These are phyloP conservation scores for Pseudocercospora pini-densiflorae DNA, from an alignment of 2,329 filamentous ascomycete species.

Conservation along the genomic window DNA sequence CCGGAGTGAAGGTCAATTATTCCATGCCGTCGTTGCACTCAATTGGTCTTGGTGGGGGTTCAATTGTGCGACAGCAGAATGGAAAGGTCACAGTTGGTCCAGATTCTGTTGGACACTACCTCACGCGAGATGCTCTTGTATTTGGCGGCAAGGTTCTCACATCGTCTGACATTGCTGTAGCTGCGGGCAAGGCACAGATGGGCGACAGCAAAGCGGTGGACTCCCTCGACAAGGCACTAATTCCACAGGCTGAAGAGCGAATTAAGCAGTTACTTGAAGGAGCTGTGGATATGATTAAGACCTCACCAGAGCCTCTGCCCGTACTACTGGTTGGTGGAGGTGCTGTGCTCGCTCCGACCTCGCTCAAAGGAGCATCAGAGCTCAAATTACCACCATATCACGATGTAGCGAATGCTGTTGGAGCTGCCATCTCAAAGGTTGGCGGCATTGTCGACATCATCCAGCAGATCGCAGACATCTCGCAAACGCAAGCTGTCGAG, in stretches of 20 bases:
- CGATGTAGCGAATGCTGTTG: slow-evolving; percentile 64
- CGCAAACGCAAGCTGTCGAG: slow-evolving; percentile 45
- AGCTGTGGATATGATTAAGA: slow-evolving; percentile 62
- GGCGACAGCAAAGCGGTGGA: slow-evolving; percentile 32
- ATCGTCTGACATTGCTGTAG: slow-evolving; percentile 57
- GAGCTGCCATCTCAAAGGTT: slow-evolving; percentile 63
- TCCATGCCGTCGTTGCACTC: slow-evolving; percentile 55
- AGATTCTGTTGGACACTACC: slow-evolving; percentile 59
- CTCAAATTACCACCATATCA: slow-evolving; percentile 58
- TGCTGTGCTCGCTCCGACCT: slow-evolving; percentile 55
- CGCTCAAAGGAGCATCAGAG: slow-evolving; percentile 55
- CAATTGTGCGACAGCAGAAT: slow-evolving; percentile 43
- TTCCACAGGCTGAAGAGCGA: slow-evolving; percentile 37
- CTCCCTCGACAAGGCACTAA: slow-evolving; percentile 20
- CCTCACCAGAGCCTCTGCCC: slow-evolving; percentile 56
- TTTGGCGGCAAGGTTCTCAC: slow-evolving; percentile 62
- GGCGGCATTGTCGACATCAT: slow-evolving; percentile 59
- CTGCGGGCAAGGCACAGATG: slow-evolving; percentile 34
- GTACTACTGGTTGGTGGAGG: slow-evolving; percentile 64
- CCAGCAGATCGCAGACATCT: slow-evolving; percentile 49
- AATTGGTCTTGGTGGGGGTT: slow-evolving; percentile 63
- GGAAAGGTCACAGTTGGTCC: slow-evolving; percentile 56
- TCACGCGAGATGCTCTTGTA: slow-evolving; percentile 53
- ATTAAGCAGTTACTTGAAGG: slow-evolving; percentile 56
- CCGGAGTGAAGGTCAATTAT: slow-evolving; percentile 61